A percentile compares a stretch with the other conserved stretches of the same genome.
Evolutionary conservation across 345 rosid species (phyloP).

Genomic region (Eucalyptus pumila): DNA sequence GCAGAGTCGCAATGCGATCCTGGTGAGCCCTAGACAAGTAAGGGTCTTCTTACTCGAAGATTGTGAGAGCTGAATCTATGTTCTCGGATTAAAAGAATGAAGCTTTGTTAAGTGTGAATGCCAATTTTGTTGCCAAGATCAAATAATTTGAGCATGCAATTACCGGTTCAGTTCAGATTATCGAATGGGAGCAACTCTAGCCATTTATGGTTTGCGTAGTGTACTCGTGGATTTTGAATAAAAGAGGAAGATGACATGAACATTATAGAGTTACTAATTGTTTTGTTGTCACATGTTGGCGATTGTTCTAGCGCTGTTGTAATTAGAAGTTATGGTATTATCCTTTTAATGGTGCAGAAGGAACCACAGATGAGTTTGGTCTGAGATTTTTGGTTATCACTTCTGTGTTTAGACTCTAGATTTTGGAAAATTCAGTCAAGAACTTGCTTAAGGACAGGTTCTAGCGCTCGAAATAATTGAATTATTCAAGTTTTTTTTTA

Average conservation of each 20-base stretch:
- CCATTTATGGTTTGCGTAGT: background rate
- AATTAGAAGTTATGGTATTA: background rate
- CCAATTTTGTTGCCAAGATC: background rate
- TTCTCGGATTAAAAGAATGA: background rate
- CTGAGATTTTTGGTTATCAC: background rate
- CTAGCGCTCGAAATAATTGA: background rate
- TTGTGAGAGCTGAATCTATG: background rate
- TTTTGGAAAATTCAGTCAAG: background rate
- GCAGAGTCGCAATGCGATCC: constrained; percentile 72
- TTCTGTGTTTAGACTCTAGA: background rate
- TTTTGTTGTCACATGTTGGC: background rate
- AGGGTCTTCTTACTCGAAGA: background rate
- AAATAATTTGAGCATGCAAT: background rate
- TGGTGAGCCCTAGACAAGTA: constrained; percentile 90
- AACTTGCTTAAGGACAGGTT: background rate
- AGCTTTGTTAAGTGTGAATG: background rate
- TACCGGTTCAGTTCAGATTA: background rate
- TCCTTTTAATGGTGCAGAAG: background rate
- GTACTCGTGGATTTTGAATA: background rate
- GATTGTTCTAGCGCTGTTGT: background rate
- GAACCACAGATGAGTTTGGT: background rate
- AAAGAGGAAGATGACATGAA: background rate
- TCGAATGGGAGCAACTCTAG: background rate
- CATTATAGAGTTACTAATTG: background rate
- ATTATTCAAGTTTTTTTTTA: background rate